phyloP scores from a whole-genome alignment of 352 stramenopile genomes.

The Globisporangium echinulatum region DNA sequence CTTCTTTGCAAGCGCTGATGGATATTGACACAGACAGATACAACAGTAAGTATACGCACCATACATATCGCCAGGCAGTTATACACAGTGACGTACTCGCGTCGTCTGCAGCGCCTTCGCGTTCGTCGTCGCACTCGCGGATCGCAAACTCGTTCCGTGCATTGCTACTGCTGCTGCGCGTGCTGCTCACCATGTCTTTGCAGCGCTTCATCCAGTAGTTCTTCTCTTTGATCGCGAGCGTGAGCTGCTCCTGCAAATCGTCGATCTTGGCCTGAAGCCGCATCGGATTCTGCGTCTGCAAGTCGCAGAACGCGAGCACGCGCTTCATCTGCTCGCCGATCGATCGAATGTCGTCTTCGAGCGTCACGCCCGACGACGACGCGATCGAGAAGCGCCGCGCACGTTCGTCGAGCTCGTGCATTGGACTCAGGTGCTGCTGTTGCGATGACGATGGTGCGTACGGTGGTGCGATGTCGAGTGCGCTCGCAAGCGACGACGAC shows the following conservation, averaged over 20 bases:
- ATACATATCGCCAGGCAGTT: neutral
- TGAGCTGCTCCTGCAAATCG: constrained; percentile 73
- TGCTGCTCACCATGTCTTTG: constrained; percentile 37
- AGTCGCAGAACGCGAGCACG: constrained; percentile 73
- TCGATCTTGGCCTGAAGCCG: constrained; percentile 72
- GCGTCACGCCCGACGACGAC: constrained; percentile 35
- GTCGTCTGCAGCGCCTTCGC: neutral
- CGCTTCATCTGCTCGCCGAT: constrained; percentile 81
- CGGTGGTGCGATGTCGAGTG: constrained; percentile 7
- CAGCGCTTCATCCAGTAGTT: constrained; percentile 89
- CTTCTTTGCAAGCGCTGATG: constrained; percentile 40
- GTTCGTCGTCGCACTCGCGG: constrained; percentile 18
- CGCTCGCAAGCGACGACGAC: constrained; percentile 7
- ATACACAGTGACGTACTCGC: neutral
- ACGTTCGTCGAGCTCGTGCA: constrained; percentile 5
- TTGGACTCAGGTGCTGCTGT: neutral
- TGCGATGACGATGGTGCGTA: constrained; percentile 2
- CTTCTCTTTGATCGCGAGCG: constrained; percentile 72
- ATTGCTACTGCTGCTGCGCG: constrained; percentile 8
- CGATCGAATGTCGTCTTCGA: constrained; percentile 71
- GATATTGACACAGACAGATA: neutral
- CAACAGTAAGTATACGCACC: neutral
- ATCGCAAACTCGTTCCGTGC: constrained; percentile 6
- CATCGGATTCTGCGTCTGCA: constrained; percentile 62
- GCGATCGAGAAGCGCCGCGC: constrained; percentile 36